Evolutionary conservation across 768 basidiomycete genomes (phyloP).

Genomic region (Termitomyces sp.): DNA sequence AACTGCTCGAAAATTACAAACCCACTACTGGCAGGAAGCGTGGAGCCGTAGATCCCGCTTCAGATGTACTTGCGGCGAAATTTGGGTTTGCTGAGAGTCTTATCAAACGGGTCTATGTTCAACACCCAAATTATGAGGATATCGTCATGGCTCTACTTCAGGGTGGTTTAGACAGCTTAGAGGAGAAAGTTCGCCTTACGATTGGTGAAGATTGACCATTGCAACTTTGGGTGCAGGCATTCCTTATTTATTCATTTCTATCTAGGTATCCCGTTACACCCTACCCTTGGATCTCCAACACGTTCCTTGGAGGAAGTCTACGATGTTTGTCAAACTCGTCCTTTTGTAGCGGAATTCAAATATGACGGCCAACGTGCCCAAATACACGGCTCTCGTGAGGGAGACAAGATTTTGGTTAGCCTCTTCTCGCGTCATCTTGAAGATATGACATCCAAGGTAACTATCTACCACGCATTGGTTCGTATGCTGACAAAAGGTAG

Average conservation of each 20-base stretch:
- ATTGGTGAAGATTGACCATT: constrained; percentile 47
- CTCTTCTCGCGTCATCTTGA: constrained; percentile 89
- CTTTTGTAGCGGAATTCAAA: constrained; percentile 87
- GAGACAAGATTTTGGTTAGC: constrained; percentile 36
- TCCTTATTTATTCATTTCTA: neutral
- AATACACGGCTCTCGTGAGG: constrained; percentile 50
- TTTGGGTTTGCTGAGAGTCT: constrained; percentile 58
- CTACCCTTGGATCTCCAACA: constrained; percentile 82
- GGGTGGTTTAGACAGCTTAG: constrained; percentile 54
- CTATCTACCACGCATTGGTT: neutral
- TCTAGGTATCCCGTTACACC: constrained; percentile 78
- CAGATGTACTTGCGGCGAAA: constrained; percentile 32
- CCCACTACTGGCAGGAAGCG: constrained; percentile 12
- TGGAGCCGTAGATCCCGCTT: constrained; percentile 21
- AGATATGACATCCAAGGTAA: constrained; percentile 86
- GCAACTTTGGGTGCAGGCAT: neutral
- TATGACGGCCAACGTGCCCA: constrained; percentile 87
- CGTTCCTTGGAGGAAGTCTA: constrained; percentile 85
- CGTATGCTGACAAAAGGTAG: constrained; percentile 28
- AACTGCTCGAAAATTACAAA: constrained; percentile 18
- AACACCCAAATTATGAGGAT: constrained; percentile 73
- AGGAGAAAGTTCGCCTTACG: constrained; percentile 56
- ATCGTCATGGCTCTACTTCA: constrained; percentile 59
- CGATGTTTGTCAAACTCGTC: constrained; percentile 52
- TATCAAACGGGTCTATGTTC: constrained; percentile 68